Evolutionary conservation across 805 yeast genomes (phyloP), one percentile per base, ranked within the genome.

Genomic region (Metschnikowia amazonensis): DNA sequence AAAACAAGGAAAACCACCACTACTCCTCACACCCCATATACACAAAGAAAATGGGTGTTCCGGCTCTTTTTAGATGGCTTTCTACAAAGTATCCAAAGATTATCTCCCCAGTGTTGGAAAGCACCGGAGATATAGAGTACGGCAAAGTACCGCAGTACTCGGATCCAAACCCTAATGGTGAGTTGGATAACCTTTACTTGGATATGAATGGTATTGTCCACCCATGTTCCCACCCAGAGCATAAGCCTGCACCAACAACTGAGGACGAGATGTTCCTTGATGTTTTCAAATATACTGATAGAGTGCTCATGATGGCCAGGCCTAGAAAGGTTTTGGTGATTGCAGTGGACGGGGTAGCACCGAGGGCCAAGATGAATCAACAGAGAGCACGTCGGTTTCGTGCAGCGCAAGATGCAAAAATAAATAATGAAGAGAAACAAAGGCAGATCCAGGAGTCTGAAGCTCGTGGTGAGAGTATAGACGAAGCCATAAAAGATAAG

Each of bases 191-290:
- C 62, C 66, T 94, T 42, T 94, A 94, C 62, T 72, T 94, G 51
- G 99, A 94, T 68, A 94, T 94, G 99, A 94, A 94, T 63, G 99
- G 98, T 72, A 94, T 94, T 60, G 99, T 94, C 4, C 99, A 94
- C 71, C 99, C 99, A 1, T 94, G 98, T 73, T 85, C 97, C 2
- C 99, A 94, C 65, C 99, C 99, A 0, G 99, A 92, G 60, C 86
- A 92, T 55, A 84, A 84, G 55, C 96, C 97, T 0, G 84, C 99
- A 0, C 99, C 99, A 10, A 95, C 83, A 56, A 89, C 92, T 0
- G 99, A 94, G 60, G 96, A 89, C 49, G 97, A 94, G 60, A 94
- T 94, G 99, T 82, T 94, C 72, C 66, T 90, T 47, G 98, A 92
- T 37, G 84, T 94, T 23, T 94, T 94, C 69, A 82, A 81, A 56